Evolutionary conservation across 2,329 filamentous ascomycete genomes (phyloP), one percentile per base, ranked within the genome.

Genomic region (Colletotrichum sp.): DNA sequence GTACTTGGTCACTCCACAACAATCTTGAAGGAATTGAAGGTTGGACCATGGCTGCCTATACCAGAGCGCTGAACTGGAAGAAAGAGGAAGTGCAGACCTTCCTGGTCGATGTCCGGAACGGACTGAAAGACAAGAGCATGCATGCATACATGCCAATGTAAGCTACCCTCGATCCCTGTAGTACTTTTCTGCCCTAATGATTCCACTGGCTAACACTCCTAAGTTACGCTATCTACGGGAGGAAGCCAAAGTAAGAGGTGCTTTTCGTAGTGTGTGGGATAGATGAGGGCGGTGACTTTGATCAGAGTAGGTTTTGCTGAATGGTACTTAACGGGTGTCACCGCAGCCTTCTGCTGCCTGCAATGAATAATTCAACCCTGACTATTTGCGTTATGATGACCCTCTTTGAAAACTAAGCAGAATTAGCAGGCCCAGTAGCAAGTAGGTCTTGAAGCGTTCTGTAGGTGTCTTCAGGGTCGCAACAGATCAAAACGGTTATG

Each of bases 111-210:
- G 83, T 85, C 10, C 80, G 82, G 34, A 82, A 80, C 62, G 82
- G 83, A 39, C 62, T 85, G 76, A 81, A 79, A 78, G 81, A 84
- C 68, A 80, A 73, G 39, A 72, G 69, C 0, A 81, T 85, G 8
- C 85, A 87, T 63, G 81, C 81, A 1, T 86, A 83, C 77, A 85
- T 84, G 81, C 83, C 84, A 10, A 80, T 86, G 83, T 86, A 78
- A 82, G 84, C 72, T 18, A n/a, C 62, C 62, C 12, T n/a, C 32
- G 62, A 36, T 30, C 18, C 7, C 32, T 6, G 34, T 3, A 8
- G 18, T 26, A 59, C 24, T 26, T n/a, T 28, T 18, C 26, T n/a
- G 13, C 15, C n/a, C 26, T 32, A 5, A 8, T 15, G 15, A 24
- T 36, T 36, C 16, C 15, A 32, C 12, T 39, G 26, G n/a, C 15